Evolutionary conservation across 2,329 filamentous ascomycete genomes (phyloP), one percentile per base, ranked within the genome.

Genomic region (Dryadomyces quercus-mongolicae): DNA sequence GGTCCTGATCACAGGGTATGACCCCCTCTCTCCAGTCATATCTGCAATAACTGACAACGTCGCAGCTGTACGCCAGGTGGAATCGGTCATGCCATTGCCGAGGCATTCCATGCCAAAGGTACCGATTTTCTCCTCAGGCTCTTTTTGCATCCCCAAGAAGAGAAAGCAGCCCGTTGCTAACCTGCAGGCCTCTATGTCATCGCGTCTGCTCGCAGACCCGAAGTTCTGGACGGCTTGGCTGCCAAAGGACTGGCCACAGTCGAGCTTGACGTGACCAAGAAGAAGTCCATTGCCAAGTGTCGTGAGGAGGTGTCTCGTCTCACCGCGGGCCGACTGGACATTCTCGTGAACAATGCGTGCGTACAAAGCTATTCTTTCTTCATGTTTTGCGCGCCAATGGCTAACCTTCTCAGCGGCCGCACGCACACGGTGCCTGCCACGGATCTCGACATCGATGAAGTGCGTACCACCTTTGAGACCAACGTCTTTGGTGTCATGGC

Each of bases 311-410:
- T 81, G 13, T 60, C 66, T 12, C 62, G 69, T 13, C 64, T 80
- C 49, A 80, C 75, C 2, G 70, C 70, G 9, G 77, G 77, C 15
- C 74, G 67, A 49, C 72, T 82, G 5, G 78, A 82, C 58, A 72
- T 81, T 48, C 74, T 82, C 18, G 71, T 82, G 50, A 82, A 81
- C 65, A 82, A 82, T 57, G 78, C 78, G 75, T 80, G 58, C 57
- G 71, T 61, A 13, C 12, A n/a, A n/a, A n/a, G n/a, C n/a, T n/a
- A n/a, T n/a, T 3, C 10, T 9, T 25, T 15, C 16, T 15, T 7
- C 40, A n/a, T n/a, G n/a, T n/a, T n/a, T 34, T 4, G 10, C 18
- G 21, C 18, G 16, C 22, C 5, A 5, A 44, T n/a, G n/a, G n/a
- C 42, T n/a, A 5, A 16, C 10, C 22, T 13, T 13, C 3, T 12